A percentile compares a stretch with the other conserved stretches of the same genome.
These are phyloP conservation scores for Physaria fendleri DNA, from an alignment of 345 rosid genomes.

Conservation along the genomic window DNA sequence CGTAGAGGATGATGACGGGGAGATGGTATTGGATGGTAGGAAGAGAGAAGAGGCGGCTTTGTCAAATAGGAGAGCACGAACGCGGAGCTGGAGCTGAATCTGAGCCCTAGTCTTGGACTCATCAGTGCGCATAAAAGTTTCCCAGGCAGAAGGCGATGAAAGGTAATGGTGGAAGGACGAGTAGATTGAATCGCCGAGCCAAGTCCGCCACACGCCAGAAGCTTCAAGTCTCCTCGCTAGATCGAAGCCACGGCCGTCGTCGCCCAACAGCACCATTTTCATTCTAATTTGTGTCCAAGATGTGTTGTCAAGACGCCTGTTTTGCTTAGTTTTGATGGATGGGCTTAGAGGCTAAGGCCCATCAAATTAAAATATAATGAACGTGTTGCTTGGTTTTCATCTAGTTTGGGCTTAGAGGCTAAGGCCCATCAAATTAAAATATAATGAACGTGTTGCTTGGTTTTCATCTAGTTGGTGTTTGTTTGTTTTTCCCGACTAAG, in stretches of 20 bases:
- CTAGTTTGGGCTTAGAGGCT: neutral
- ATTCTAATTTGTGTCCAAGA: neutral
- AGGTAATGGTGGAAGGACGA: conserved; percentile 46
- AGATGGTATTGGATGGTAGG: conserved; percentile 34
- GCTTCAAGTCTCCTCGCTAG: conserved; percentile 71
- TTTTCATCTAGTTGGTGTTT: too few species aligned
- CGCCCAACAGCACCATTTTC: conserved; percentile 78
- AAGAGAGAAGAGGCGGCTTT: conserved; percentile 74
- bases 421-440: neutral
- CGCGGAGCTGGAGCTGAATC: conserved; percentile 85
- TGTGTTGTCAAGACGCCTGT: neutral
- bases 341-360: neutral
- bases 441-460: neutral
- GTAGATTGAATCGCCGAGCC: conserved; percentile 79
- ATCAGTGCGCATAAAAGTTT: conserved; percentile 68
- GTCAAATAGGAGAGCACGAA: conserved; percentile 81
- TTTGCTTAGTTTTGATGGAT: neutral
- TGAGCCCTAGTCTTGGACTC: conserved; percentile 66
- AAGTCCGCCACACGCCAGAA: conserved; percentile 68
- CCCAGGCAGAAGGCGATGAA: conserved; percentile 71
- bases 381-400: neutral
- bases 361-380: neutral
- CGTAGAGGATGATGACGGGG: conserved; percentile 12
- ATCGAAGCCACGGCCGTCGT: conserved; percentile 83
- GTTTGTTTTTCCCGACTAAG: too few species aligned